Percentiles rank a stretch among this genome's conserved stretches.
Conservation (phyloP, 2,329 filamentous ascomycete species). For the Penicillium corylophilum region DNA sequence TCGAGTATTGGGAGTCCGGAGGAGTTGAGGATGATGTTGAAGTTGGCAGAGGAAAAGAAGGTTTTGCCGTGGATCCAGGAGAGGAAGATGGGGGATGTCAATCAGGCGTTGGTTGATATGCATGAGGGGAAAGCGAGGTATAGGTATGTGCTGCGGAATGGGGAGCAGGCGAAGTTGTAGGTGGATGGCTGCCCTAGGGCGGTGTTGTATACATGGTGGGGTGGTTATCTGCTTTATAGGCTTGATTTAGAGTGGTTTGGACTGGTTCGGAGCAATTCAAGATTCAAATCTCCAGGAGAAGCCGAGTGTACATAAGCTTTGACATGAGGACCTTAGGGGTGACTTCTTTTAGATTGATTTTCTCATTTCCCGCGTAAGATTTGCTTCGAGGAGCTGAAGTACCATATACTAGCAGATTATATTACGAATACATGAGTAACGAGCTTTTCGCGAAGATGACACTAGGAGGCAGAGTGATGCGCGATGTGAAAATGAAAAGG, state of each 20-base stretch:
- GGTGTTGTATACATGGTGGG: not conserved
- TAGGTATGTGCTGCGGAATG: constrained; percentile 48
- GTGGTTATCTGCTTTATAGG: not conserved
- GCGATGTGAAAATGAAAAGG: too few species aligned
- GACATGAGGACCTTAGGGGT: not conserved
- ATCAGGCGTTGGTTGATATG: constrained; percentile 46
- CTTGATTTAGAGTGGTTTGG: too few species aligned
- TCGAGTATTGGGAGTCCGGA: constrained; percentile 44
- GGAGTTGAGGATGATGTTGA: constrained; percentile 47
- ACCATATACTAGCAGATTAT: too few species aligned
- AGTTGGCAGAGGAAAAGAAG: constrained; percentile 42
- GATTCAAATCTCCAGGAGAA: not conserved
- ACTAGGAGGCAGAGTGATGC: too few species aligned
- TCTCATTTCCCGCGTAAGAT: too few species aligned
- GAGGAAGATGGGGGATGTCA: constrained; percentile 44
- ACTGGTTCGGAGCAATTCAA: not conserved
- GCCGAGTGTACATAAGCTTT: not conserved
- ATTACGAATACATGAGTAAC: too few species aligned
- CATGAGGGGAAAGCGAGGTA: constrained; percentile 48
- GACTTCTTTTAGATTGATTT: too few species aligned
- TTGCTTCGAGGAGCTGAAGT: too few species aligned
- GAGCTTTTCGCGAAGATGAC: too few species aligned
- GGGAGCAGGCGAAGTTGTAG: constrained; percentile 33
- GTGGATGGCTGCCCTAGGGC: too few species aligned
- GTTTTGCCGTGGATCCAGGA: constrained; percentile 46